Conservation (phyloP, 805 yeast species). For the Metschnikowia lunata region DNA sequence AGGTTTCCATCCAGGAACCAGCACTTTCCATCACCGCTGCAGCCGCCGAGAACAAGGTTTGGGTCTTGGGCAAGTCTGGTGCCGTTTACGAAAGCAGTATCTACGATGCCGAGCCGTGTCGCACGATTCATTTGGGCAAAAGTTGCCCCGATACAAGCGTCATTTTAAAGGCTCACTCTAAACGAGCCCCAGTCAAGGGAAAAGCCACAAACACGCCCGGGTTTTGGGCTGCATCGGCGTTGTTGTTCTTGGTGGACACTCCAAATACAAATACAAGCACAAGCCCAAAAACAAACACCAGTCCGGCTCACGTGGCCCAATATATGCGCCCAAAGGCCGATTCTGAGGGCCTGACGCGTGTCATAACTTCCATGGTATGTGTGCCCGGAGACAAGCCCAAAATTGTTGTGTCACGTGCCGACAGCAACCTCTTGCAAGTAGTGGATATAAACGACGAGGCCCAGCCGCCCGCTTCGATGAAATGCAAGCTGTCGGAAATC, state of each 20-base stretch:
- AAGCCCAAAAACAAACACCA: not conserved
- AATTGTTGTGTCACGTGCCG: conserved; percentile 3
- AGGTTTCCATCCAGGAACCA: conserved; percentile 23
- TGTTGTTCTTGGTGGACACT: conserved; percentile 27
- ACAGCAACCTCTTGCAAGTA: conserved; percentile 5
- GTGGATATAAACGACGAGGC: conserved; percentile 7
- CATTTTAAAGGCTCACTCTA: conserved; percentile 17
- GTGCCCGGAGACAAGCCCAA: conserved; percentile 6
- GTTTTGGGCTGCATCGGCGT: conserved; percentile 24
- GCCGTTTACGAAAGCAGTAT: conserved; percentile 21
- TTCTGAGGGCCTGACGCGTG: not conserved
- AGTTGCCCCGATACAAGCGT: conserved; percentile 21
- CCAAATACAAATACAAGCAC: not conserved
- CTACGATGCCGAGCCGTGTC: conserved; percentile 24
- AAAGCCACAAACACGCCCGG: conserved; percentile 6
- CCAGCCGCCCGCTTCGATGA: conserved; percentile 1
- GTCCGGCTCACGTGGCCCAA: not conserved
- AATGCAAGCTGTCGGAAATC: conserved; percentile 6
- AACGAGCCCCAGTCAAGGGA: conserved; percentile 3
- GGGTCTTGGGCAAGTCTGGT: conserved; percentile 21
- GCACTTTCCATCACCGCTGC: conserved; percentile 17
- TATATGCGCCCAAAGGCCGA: not conserved
- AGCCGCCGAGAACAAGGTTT: conserved; percentile 15
- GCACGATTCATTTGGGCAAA: conserved; percentile 16
- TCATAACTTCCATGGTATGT: not conserved